Base-by-base conservation (phyloP, 1,284 basidiomycete genomes). In the Anthracocystis panici-leucophaei region DNA sequence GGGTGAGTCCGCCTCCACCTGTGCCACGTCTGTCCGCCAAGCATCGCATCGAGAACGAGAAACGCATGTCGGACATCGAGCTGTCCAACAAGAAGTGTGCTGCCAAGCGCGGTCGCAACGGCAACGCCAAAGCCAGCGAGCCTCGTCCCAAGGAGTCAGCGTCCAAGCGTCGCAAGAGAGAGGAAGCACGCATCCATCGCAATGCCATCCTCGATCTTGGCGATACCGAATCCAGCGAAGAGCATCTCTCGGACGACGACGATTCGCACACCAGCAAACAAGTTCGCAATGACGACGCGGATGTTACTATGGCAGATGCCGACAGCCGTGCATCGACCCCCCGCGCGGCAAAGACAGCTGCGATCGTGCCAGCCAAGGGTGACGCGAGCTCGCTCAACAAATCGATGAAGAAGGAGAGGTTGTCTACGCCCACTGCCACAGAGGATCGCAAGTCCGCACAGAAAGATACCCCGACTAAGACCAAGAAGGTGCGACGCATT, bases 171-270 rank as follows among this genome's bases (percentile, higher is more conserved):
- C 63, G 48, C 45, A 69, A 74, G 52, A 42, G 67, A 14, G 67
- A 71, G 35, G 68, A 75, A 40, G 57, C 67, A 14, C 67, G 64
- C n/a, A 64, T 63, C 18, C 67, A 66, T 42, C 75, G 75, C 54
- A 58, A 67, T 18, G 67, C 66, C 23, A 69, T 77, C n/a, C 60
- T 74, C 12, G 72, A 70, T 48, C 57, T 75, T 2, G 67, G 63
- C 18, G 75, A 77, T n/a, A 61, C 67, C 3, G 75, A 77, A 40
- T 77, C 75, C 14, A 75, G 72, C 61, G 67, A 69, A 18, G 67
- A 71, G 20, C 63, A 52, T 8, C 42, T 56, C 5, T 54, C 63
- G 25, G 57, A 53, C 3, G 44, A 59, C 21, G 54, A 61, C 14
- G 57, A 20, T 0, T 29, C 50, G 5, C 42, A 51, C 18, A 48